Evolutionary conservation across 2,329 filamentous ascomycete genomes (phyloP).

Genomic region (Fusarium sterilihyphosum): DNA sequence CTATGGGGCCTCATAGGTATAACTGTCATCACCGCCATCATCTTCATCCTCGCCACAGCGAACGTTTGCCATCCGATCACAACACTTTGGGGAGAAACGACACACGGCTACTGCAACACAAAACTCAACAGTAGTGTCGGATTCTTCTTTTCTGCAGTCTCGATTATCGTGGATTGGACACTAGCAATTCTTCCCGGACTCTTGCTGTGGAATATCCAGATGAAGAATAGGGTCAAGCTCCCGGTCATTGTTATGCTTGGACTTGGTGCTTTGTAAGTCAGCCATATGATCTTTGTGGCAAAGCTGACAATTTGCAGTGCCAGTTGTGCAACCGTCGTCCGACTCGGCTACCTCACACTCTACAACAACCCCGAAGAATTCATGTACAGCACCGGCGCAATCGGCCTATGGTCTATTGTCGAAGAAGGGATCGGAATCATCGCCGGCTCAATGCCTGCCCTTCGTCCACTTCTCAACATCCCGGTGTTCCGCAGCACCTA

Average conservation of each 20-base stretch:
- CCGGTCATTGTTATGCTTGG: conserved; percentile 34
- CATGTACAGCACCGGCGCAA: conserved; percentile 36
- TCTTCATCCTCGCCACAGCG: conserved; percentile 35
- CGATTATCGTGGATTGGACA: conserved; percentile 42
- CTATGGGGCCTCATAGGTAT: conserved; percentile 27
- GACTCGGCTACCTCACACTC: conserved; percentile 31
- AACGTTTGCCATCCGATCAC: conserved; percentile 42
- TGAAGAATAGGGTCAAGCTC: conserved; percentile 38
- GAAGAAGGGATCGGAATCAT: conserved; percentile 40
- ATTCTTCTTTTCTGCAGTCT: conserved; percentile 41
- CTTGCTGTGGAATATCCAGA: conserved; percentile 42
- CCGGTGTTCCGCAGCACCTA: conserved; percentile 26
- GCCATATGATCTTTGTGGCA: fast-evolving
- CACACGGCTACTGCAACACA: conserved; percentile 27
- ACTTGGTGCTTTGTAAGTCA: conserved; percentile 34
- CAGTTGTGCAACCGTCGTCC: conserved; percentile 37
- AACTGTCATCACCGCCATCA: conserved; percentile 14
- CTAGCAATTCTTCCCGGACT: conserved; percentile 41
- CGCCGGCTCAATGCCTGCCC: conserved; percentile 38
- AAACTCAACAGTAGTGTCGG: conserved; percentile 33
- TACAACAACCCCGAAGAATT: conserved; percentile 37
- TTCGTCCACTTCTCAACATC: conserved; percentile 33
- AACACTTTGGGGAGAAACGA: conserved; percentile 35
- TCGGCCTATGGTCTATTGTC: conserved; percentile 37
- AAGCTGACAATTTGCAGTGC: conserved; percentile 19